A percentile compares a stretch with the other conserved stretches of the same genome.
phyloP scores from a whole-genome alignment of 148 eudicot genomes.

The Rhododendron williamsianum region DNA sequence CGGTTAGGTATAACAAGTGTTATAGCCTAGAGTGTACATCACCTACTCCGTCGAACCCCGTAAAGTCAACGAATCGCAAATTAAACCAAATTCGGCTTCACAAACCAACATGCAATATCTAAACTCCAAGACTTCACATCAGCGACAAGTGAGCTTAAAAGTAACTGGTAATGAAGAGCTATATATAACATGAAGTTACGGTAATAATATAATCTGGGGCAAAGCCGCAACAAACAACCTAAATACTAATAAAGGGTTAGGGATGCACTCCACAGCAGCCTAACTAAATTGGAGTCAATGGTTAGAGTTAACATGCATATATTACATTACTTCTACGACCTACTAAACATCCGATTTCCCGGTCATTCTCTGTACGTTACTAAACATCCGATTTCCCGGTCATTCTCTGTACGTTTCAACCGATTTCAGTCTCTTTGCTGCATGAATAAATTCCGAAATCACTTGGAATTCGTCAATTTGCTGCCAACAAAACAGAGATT shows the following conservation, averaged over 20 bases:
- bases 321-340: constrained; percentile 3
- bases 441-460: constrained; percentile 62
- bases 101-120: neutral
- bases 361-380: constrained; percentile 16
- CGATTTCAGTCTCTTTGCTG: constrained; percentile 62
- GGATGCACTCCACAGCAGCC: constrained; percentile 13
- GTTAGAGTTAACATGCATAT: constrained; percentile 14
- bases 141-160: neutral
- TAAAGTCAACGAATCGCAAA: neutral
- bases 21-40: neutral
- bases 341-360: neutral
- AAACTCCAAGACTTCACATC: neutral
- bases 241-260: neutral
- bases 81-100: neutral
- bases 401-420: constrained; percentile 19
- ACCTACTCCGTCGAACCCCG: neutral
- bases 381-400: constrained; percentile 1
- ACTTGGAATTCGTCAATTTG: constrained; percentile 79
- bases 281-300: constrained; percentile 13
- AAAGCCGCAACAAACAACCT: neutral
- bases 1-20: neutral
- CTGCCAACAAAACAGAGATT: constrained; percentile 28
- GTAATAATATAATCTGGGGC: neutral
- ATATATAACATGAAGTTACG: neutral
- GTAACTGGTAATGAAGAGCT: neutral